Evolutionary conservation across 1,284 basidiomycete species (phyloP).

Genomic region (Tremellales sp.): DNA sequence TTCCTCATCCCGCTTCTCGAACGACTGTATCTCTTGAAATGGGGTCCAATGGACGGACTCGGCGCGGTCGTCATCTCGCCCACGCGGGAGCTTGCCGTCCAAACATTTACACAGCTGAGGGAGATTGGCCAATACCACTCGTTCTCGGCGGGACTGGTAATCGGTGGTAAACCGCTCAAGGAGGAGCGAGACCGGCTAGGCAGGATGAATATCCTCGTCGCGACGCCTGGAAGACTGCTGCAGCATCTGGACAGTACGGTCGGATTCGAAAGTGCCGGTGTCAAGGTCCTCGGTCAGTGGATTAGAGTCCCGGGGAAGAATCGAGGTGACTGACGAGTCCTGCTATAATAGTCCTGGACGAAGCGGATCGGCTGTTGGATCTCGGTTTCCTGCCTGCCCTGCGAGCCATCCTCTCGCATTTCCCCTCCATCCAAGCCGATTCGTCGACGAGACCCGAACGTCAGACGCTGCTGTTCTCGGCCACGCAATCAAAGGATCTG

Average conservation of each 20-base stretch:
- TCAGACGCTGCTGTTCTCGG: slow-evolving; percentile 94
- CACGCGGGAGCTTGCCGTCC: slow-evolving; percentile 90
- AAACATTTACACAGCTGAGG: slow-evolving; percentile 93
- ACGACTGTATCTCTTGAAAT: slow-evolving; percentile 66
- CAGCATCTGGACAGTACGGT: slow-evolving; percentile 99
- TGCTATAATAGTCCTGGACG: slow-evolving; percentile 71
- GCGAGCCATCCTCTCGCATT: slow-evolving; percentile 81
- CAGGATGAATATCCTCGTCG: slow-evolving; percentile 96
- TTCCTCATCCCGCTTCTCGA: slow-evolving; percentile 77
- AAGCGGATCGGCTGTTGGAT: slow-evolving; percentile 93
- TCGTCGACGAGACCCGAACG: slow-evolving; percentile 65
- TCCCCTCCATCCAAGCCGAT: slow-evolving; percentile 21
- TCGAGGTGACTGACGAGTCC: background rate
- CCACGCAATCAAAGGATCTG: slow-evolving; percentile 91
- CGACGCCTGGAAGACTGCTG: slow-evolving; percentile 88
- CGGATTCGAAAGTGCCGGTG: slow-evolving; percentile 84
- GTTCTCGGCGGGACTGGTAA: slow-evolving; percentile 92
- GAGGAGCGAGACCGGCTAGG: slow-evolving; percentile 84
- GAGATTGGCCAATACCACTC: slow-evolving; percentile 86
- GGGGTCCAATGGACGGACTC: slow-evolving; percentile 78
- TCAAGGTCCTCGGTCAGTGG: slow-evolving; percentile 79
- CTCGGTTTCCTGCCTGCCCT: slow-evolving; percentile 91
- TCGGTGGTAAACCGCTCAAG: slow-evolving; percentile 93
- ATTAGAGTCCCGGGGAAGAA: background rate
- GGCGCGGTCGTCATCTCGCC: slow-evolving; percentile 93